Base-by-base conservation (phyloP, 805 yeast species). In the Torulaspora quercuum region DNA sequence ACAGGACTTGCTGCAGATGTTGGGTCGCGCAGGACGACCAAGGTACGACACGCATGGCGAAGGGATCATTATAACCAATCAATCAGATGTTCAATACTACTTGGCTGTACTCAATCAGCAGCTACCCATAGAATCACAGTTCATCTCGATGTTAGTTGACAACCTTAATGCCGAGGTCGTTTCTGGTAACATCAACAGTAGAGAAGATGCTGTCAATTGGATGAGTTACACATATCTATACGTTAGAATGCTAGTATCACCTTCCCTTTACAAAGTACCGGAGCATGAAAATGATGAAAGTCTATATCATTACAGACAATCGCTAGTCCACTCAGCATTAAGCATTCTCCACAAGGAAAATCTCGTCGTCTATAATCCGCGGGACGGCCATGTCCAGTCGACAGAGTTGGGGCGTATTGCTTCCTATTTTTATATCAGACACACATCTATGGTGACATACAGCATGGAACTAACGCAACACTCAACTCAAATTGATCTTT, bases 1-100 rank as follows among this genome's bases (percentile, higher is more conserved):
- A 0, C 98, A 90, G 52, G 97, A 92, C 63, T 82, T 90, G 24
- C 61, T 90, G 7, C 98, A 90, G 63, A 90, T 90, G 97, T 69
- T 90, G n/a, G 97, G 97, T 23, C 77, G 97, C 67, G 97, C 97
- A 12, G 97, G 97, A 49, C 74, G 98, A 61, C 98, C 98, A 0
- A 71, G 96, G 35, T 92, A 82, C 62, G 98, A 90, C 59, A 78
- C 78, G 11, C 76, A 78, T 52, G 98, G 98, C 52, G 95, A 86
- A 50, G 98, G 97, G 65, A 78, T 90, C 3, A 85, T 90, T 20
- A 86, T 90, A 32, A 92, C 97, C 0, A 73, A 89, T 0, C 92
- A 85, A 41, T 78, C 80, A 13, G 95, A 88, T 50, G 72, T 90
- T 11, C 90, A 85, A 46, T 89, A 87, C 55, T 90, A 88, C 53